Base-by-base conservation (phyloP, 116 monocot species). In the Papilionanthe hybrid region DNA sequence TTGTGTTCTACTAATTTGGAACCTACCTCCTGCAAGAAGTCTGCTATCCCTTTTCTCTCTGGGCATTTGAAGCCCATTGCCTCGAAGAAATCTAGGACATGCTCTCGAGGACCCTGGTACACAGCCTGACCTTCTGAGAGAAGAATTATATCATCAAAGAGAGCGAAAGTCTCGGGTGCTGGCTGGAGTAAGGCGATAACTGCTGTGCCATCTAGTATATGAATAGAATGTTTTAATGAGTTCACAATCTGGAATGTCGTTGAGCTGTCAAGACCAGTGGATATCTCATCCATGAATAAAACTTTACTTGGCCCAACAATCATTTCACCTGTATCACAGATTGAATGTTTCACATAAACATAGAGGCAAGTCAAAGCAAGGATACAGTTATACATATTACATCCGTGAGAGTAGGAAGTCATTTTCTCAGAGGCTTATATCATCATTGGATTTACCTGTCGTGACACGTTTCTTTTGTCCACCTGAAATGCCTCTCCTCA, bases 231-330 rank as follows among this genome's bases (percentile, higher is more conserved):
- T 71, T 81, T 86, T 8, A 89, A 43, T 3, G 86, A 86, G 77
- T 86, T 86, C 23, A 89, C 81, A 66, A 89, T 89, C 79, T 89
- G 89, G 60, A 71, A 89, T 5, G 89, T 89, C 22, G 89, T 89
- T n/a, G 89, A 89, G 77, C 89, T 89, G 55, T 89, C 89, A 3
- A 89, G 83, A 45, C 89, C 89, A 23, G 86, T 89, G 5, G 89
- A 89, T 75, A 89, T 86, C 74, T 89, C 89, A 72, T 89, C 89
- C 89, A 89, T 89, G 79, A 89, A 73, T 7, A 88, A 75, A 19
- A 83, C 85, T 72, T 71, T 80, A 3, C 82, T 78, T 66, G 88
- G 88, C 9, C 89, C 89, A 41, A 89, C 89, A 79, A 89, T 86
- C 89, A 89, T 89, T 65, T 89, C 89, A 60, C 89, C 89, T 89